Evolutionary conservation across 2,329 filamentous ascomycete species (phyloP).

Genomic region (Talaromyces albobiverticillius): DNA sequence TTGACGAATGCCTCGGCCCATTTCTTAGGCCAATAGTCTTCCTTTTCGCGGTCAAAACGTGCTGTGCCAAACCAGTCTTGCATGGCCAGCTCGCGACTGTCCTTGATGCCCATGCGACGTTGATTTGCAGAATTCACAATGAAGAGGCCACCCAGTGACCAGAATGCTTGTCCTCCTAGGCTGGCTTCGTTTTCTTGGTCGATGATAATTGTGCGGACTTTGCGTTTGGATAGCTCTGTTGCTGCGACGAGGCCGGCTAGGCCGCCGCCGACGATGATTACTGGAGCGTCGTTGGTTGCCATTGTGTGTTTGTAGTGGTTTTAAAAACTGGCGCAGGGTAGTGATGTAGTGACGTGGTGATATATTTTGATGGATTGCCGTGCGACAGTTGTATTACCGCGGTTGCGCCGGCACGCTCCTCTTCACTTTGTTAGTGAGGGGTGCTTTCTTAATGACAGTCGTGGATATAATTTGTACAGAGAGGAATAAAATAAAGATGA

Average conservation of each 20-base stretch:
- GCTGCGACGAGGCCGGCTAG: constrained; percentile 30
- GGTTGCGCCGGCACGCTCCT: too few species aligned
- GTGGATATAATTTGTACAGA: too few species aligned
- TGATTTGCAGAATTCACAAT: constrained; percentile 58
- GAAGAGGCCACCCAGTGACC: constrained; percentile 62
- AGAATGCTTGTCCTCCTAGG: constrained; percentile 62
- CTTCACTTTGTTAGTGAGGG: too few species aligned
- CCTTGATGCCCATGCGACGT: constrained; percentile 57
- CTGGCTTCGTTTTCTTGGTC: constrained; percentile 59
- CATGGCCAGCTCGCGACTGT: constrained; percentile 56
- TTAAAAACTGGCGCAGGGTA: too few species aligned
- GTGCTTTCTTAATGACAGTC: too few species aligned
- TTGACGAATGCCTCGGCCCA: constrained; percentile 65
- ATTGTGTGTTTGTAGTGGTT: neutral
- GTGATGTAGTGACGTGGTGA: too few species aligned
- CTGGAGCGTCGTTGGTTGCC: constrained; percentile 4
- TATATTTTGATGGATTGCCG: too few species aligned
- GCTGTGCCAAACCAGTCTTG: constrained; percentile 60
- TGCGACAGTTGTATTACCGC: too few species aligned
- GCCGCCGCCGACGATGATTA: constrained; percentile 29
- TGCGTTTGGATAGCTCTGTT: constrained; percentile 27
- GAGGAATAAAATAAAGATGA: too few species aligned
- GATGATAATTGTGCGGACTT: constrained; percentile 32
- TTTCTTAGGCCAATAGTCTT: constrained; percentile 56
- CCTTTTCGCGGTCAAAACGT: constrained; percentile 56